Percentiles rank a stretch among this genome's conserved stretches.
These are phyloP conservation scores for Aspergillus affinis DNA, from an alignment of 495 filamentous ascomycete species.

Conservation along the genomic window DNA sequence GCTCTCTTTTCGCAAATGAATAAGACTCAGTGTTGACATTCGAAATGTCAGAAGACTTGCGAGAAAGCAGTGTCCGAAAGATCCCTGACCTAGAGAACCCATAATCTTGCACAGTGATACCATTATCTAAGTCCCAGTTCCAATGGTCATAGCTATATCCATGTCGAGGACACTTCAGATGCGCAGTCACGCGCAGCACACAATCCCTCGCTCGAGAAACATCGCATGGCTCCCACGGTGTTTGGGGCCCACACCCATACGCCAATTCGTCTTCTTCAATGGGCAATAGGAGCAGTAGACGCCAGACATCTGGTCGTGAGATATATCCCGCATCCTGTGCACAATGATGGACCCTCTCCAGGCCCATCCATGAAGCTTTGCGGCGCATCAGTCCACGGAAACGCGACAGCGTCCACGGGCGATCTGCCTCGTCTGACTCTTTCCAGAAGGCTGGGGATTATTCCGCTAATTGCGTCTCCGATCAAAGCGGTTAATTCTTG, in stretches of 20 bases:
- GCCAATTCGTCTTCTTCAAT: conserved; percentile 12
- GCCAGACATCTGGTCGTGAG: conserved; percentile 17
- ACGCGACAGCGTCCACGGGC: conserved; percentile 17
- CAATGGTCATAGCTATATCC: conserved; percentile 11
- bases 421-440: conserved; percentile 10
- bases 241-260: conserved; percentile 3
- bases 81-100: conserved; percentile 6
- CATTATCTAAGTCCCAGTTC: conserved; percentile 14
- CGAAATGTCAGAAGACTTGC: neutral
- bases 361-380: conserved; percentile 22
- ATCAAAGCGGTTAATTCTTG: conserved; percentile 18
- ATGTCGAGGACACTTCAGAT: conserved; percentile 15
- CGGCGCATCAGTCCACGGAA: conserved; percentile 19
- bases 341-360: conserved; percentile 17
- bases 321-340: conserved; percentile 9
- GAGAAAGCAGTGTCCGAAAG: neutral
- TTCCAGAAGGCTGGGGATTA: conserved; percentile 15
- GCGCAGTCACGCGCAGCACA: conserved; percentile 12
- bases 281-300: conserved; percentile 15
- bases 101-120: conserved; percentile 6
- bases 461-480: conserved; percentile 10
- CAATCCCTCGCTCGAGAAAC: conserved; percentile 3
- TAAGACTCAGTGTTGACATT: neutral
- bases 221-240: conserved; percentile 18
- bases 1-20: conserved; percentile 3